Percentiles rank a stretch among this genome's conserved stretches.
phyloP scores from a whole-genome alignment of 768 basidiomycete genomes.

The Coprinopsis cinerea region DNA sequence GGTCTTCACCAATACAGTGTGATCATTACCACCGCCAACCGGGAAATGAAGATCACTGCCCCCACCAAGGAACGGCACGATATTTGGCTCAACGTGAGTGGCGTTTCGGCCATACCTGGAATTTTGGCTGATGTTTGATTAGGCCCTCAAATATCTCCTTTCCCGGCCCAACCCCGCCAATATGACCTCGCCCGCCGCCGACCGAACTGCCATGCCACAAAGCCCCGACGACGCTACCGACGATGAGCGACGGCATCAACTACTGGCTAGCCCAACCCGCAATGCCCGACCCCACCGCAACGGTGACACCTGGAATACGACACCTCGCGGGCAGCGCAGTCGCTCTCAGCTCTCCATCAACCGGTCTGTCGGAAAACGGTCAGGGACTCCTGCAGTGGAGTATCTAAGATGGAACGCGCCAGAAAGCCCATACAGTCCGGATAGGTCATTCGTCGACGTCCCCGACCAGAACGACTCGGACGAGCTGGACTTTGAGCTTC shows the following conservation, averaged over 20 bases:
- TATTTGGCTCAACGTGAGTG: constrained; percentile 86
- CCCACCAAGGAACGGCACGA: constrained; percentile 94
- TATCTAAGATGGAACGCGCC: constrained; percentile 77
- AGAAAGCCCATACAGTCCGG: constrained; percentile 74
- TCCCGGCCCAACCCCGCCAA: constrained; percentile 54
- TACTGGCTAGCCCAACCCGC: constrained; percentile 60
- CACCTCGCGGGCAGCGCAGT: constrained; percentile 72
- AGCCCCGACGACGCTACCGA: constrained; percentile 51
- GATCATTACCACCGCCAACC: constrained; percentile 84
- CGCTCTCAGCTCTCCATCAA: constrained; percentile 71
- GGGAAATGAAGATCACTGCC: constrained; percentile 99
- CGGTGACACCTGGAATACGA: constrained; percentile 65
- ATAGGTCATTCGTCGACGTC: constrained; percentile 60
- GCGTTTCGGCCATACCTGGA: constrained; percentile 9
- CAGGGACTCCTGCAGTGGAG: constrained; percentile 88
- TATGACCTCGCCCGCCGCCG: constrained; percentile 31
- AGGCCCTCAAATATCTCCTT: constrained; percentile 91
- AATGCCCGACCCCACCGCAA: constrained; percentile 55
- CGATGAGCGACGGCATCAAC: constrained; percentile 41
- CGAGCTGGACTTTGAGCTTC: constrained; percentile 78
- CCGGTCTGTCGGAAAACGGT: constrained; percentile 76
- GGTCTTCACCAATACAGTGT: constrained; percentile 92
- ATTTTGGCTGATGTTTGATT: constrained; percentile 11
- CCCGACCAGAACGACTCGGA: constrained; percentile 40
- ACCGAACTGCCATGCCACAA: constrained; percentile 31